phyloP scores from a whole-genome alignment of 805 yeast genomes.

The Kodamaea neixiangensis region DNA sequence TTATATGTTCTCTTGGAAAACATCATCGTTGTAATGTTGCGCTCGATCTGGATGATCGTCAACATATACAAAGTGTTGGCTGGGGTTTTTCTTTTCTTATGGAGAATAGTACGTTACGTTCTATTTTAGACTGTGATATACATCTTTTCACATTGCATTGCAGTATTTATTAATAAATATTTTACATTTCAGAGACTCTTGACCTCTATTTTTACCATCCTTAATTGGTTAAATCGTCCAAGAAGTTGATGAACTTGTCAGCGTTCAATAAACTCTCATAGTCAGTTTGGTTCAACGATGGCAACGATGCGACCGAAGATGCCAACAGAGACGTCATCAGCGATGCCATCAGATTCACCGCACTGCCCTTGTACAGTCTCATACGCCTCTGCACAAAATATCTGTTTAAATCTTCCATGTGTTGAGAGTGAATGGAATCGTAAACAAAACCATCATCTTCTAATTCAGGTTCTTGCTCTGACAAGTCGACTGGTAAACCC shows the following conservation, averaged over 20 bases:
- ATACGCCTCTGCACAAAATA: constrained; percentile 19
- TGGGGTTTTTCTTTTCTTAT: constrained; percentile 18
- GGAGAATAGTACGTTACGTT: constrained; percentile 11
- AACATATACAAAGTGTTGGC: constrained; percentile 44
- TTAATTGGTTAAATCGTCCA: constrained; percentile 17
- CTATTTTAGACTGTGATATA: neutral
- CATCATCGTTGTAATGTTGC: constrained; percentile 50
- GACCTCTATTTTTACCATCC: constrained; percentile 6
- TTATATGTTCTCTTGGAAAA: constrained; percentile 52
- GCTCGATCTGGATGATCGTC: constrained; percentile 60
- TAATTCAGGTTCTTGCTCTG: constrained; percentile 5
- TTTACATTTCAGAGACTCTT: neutral
- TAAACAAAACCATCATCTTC: constrained; percentile 3
- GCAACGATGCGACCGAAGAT: neutral
- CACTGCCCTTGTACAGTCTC: constrained; percentile 3
- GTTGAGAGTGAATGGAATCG: constrained; percentile 6
- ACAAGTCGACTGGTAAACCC: constrained; percentile 9
- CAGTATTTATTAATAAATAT: neutral
- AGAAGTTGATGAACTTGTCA: constrained; percentile 21
- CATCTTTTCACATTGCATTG: neutral
- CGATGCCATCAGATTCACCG: neutral
- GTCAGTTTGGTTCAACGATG: constrained; percentile 3
- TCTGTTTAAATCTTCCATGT: constrained; percentile 13
- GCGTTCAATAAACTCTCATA: constrained; percentile 27
- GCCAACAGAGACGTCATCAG: neutral